Base-by-base conservation (phyloP, 257 asterid genomes). In the Verbena officinalis region DNA sequence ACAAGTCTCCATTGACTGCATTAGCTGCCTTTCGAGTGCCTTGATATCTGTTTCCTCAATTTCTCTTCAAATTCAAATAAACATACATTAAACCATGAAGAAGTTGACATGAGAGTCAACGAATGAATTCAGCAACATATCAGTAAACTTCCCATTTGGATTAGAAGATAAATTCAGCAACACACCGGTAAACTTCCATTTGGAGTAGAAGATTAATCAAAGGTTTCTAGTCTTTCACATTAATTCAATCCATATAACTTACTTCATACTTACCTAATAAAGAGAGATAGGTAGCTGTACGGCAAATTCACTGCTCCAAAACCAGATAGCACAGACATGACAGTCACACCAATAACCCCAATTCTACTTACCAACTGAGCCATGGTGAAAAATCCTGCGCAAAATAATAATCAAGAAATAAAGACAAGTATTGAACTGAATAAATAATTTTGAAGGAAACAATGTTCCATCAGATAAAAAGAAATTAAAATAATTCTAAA, bases 231-330 rank as follows among this genome's bases (percentile, higher is more conserved):
- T 43, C 45, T 53, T 48, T 52, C 62, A 58, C 15, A 49, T 51
- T 65, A 80, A 73, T 59, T 45, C 59, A 69, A 53, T 19, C 57
- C 63, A 60, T 5, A 61, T 19, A 50, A 39, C 62, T 19, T n/a
- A 23, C 43, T 31, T 49, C n/a, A 15, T 55, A 61, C 86, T 82
- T 79, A 87, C 99, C 99, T 81, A 53, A 94, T 94, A 82, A 94
- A 94, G 53, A 94, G 96, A 67, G 99, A 94, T 21, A 94, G 81
- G 73, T 94, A 94, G 75, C 97, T 90, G 71, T 90, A 94, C 11
- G 99, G 99, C 81, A 94, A 80, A 81, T 94, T 94, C 63, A 94
- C 99, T 52, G 97, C 99, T 74, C 99, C 99, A 80, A 94, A 94
- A 55, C 97, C 99, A 64, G 99, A 90, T 63, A 94, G 83, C 44